These are phyloP conservation scores for Rhodamnia rubescens DNA, from an alignment of 345 rosid genomes.

Conservation along the genomic window DNA sequence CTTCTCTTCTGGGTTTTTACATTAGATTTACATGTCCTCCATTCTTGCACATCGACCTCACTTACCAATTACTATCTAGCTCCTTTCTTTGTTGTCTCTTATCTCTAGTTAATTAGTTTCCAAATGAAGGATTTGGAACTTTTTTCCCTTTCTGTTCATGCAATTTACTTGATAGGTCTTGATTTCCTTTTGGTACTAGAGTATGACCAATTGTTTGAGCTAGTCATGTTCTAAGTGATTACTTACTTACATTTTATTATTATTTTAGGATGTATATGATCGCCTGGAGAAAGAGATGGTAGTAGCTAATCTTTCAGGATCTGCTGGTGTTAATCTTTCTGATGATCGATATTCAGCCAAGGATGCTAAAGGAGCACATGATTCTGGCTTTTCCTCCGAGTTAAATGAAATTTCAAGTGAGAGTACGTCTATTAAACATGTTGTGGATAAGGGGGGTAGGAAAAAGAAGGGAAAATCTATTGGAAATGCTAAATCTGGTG, in stretches of 20 bases:
- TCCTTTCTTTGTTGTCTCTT: not conserved
- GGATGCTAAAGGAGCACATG: conserved; percentile 34
- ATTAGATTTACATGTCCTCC: not conserved
- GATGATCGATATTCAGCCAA: conserved; percentile 17
- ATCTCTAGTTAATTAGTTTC: not conserved
- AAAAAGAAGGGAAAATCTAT: conserved; percentile 75
- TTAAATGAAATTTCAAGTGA: conserved; percentile 36
- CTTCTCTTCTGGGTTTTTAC: not conserved
- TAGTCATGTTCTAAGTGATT: not conserved
- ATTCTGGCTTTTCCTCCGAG: conserved; percentile 34
- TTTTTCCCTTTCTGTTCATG: not conserved
- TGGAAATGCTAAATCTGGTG: conserved; percentile 31
- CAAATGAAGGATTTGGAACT: not conserved
- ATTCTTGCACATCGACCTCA: not conserved
- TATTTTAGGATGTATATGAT: conserved; percentile 58
- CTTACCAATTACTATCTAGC: not conserved
- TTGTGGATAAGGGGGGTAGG: conserved; percentile 54
- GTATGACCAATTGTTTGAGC: not conserved
- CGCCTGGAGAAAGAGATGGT: conserved; percentile 69
- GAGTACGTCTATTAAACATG: conserved; percentile 25
- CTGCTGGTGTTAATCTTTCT: conserved; percentile 18
- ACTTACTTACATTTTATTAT: not conserved
- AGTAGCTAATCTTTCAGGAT: conserved; percentile 36
- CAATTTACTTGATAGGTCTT: not conserved
- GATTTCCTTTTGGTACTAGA: conserved; percentile 1